Percentiles rank a stretch among this genome's conserved stretches.
phyloP scores from a whole-genome alignment of 2,329 filamentous ascomycete genomes.

The Thielaviopsis euricoi region DNA sequence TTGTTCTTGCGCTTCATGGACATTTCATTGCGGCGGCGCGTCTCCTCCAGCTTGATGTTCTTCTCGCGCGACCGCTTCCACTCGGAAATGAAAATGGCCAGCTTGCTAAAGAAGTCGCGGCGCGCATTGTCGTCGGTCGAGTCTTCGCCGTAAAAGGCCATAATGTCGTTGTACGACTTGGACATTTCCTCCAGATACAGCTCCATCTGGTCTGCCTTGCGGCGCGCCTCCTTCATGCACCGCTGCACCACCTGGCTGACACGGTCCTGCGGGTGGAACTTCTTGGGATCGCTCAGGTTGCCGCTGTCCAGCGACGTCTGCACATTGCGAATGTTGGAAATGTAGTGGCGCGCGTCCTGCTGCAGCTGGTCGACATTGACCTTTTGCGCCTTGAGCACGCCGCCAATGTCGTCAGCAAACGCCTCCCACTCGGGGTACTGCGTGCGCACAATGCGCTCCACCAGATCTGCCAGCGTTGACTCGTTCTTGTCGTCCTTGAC shows the following conservation, averaged over 20 bases:
- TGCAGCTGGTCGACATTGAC: conserved; percentile 89
- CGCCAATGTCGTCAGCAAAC: conserved; percentile 69
- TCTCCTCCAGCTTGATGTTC: conserved; percentile 72
- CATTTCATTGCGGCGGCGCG: conserved; percentile 67
- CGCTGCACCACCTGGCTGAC: conserved; percentile 83
- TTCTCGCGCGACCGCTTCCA: conserved; percentile 96
- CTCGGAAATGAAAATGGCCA: conserved; percentile 76
- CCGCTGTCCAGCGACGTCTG: conserved; percentile 84
- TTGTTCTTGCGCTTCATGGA: conserved; percentile 82
- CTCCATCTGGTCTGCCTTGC: conserved; percentile 91
- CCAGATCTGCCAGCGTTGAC: conserved; percentile 84
- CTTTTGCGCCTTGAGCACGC: conserved; percentile 67
- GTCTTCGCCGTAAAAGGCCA: conserved; percentile 69
- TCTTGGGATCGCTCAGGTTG: conserved; percentile 89
- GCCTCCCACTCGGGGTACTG: conserved; percentile 93
- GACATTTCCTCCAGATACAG: conserved; percentile 88
- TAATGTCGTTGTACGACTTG: conserved; percentile 30
- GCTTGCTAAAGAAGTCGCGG: conserved; percentile 87
- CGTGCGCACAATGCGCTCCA: conserved; percentile 89
- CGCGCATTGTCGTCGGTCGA: conserved; percentile 80
- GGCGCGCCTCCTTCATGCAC: conserved; percentile 87
- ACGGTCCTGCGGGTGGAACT: conserved; percentile 93
- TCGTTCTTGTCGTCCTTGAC: conserved; percentile 99
- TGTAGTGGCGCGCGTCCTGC: conserved; percentile 75
- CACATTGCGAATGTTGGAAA: conserved; percentile 86